Evolutionary conservation across 495 filamentous ascomycete genomes (phyloP).

Genomic region (Penicillium simplicissimum): DNA sequence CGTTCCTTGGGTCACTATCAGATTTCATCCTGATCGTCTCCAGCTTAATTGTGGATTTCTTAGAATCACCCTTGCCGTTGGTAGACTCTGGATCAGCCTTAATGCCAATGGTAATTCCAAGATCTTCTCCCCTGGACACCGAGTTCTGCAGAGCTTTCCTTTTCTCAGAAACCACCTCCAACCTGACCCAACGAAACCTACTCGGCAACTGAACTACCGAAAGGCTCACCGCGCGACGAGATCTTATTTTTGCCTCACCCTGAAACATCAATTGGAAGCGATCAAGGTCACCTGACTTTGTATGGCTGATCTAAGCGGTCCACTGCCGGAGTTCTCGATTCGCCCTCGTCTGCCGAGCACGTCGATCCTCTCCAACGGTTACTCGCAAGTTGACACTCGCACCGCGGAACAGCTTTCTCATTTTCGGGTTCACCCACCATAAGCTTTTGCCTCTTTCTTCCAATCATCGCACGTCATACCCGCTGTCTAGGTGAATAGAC

Average conservation of each 20-base stretch:
- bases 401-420: slow-evolving; percentile 2
- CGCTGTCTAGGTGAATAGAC: neutral
- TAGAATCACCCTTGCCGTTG: neutral
- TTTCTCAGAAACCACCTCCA: neutral
- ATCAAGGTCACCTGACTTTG: neutral
- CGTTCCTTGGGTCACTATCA: too few species aligned
- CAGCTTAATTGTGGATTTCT: too few species aligned
- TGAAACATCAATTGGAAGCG: neutral
- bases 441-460: slow-evolving; percentile 12
- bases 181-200: neutral
- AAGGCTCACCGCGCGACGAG: neutral
- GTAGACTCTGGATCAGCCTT: neutral
- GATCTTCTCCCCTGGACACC: neutral
- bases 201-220: neutral
- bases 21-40: too few species aligned
- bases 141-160: neutral
- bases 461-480: slow-evolving; percentile 5
- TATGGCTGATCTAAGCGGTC: slow-evolving; percentile 10
- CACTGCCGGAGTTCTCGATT: neutral
- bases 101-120: neutral
- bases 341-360: slow-evolving; percentile 1
- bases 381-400: slow-evolving; percentile 14
- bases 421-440: slow-evolving; percentile 8
- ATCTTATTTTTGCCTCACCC: neutral
- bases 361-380: slow-evolving; percentile 19